Evolutionary conservation across 2,329 filamentous ascomycete species (phyloP), one percentile per base, ranked within the genome.

Genomic region (Aspergillus uvarum): DNA sequence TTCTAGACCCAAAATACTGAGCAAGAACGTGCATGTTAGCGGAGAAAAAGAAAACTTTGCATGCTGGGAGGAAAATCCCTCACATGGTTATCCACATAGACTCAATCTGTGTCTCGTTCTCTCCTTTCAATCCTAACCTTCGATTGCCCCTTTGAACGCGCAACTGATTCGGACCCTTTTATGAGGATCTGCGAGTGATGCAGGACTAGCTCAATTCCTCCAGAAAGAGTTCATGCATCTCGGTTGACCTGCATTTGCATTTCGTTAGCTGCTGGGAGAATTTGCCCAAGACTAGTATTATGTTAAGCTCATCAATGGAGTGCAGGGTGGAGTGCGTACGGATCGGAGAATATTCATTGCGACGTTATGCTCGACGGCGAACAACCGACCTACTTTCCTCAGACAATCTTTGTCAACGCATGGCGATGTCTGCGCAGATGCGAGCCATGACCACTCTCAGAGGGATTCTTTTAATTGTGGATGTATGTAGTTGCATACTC

Each of bases 301-400:
- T 54, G 19, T 58, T 47, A 14, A 54, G 29, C 22, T 54, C 42
- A 19, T 26, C 42, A 5, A 58, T 50, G 51, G 48, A 38, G 16
- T 38, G 29, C 31, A 58, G 42, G 2, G 29, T 4, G 6, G 56
- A 19, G 16, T 44, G 56, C 29, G 56, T 58, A 12, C 31, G 16
- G 29, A 48, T 50, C 32, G 21, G 29, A 6, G 49, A 26, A 3
- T 38, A 1, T 14, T 44, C 22, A 29, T n/a, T 14, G 6, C n/a
- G 24, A 22, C 14, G 11, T 35, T 60, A 60, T 35, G 24, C 19
- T 8, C 22, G 44, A 49, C 54, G 54, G n/a, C 31, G 22, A 12
- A 51, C 35, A 26, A 44, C 49, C 16, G 53, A 60, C 12, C 54
- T 32, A 29, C 59, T 58, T 29, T 54, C 47, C n/a, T 14, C 22